Base-by-base conservation (phyloP, 768 basidiomycete species). In the Bullera alba region DNA sequence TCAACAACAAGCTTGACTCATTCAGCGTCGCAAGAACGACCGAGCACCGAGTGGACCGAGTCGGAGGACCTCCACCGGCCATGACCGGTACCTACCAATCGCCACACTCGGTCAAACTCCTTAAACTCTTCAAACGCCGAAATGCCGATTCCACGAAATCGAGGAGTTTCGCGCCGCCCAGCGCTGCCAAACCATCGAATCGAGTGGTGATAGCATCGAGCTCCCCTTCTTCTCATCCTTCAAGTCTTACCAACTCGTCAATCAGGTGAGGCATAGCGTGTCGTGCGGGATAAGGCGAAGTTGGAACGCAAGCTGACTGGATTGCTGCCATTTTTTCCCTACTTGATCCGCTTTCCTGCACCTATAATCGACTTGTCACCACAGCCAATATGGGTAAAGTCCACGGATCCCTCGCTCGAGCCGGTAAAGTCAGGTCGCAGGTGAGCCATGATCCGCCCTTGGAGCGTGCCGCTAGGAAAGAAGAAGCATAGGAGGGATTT, bases 401-500 rank as follows among this genome's bases (percentile, higher is more conserved):
- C 78, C 91, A 96, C 86, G 91, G 91, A 75, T 96, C 91, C 75
- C 90, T 93, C 78, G 91, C 91, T 78, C 91, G 91, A 80, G 91
- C 91, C 74, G 92, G 92, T 76, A 96, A 97, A 83, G 93, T 96
- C 80, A 95, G 90, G 79, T 88, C 87, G 65, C 89, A 92, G 46
- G 65, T 67, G 58, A 50, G 65, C 54, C n/a, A 10, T 6, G 27
- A 12, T 21, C 15, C 12, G 7, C 8, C 14, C 37, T 43, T 25
- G 29, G 16, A 2, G 12, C 28, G 46, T 38, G 16, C 23, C 23
- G 19, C 6, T 32, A 39, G 16, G 43, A 32, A 25, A 21, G 45
- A 46, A 34, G 44, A 44, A 48, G 19, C 19, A 38, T 14, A 43
- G 42, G 28, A 39, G 8, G 37, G 37, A 39, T 14, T 34, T n/a